These are phyloP conservation scores for Geranium rotundifolium DNA, from an alignment of 345 rosid species.

Conservation along the genomic window DNA sequence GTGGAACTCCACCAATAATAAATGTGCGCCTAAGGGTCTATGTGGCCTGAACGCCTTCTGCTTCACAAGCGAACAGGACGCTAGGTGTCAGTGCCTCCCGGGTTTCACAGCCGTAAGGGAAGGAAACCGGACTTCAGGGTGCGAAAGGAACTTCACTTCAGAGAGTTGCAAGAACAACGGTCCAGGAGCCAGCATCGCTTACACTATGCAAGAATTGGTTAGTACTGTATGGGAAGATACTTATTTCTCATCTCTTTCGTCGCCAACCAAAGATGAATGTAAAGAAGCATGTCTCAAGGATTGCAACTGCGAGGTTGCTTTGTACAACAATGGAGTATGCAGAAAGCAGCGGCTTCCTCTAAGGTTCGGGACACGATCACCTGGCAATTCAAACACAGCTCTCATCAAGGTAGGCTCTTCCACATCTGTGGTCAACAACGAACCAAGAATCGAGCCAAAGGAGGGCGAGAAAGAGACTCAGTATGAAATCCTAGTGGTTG, in stretches of 20 bases:
- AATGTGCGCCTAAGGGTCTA: slow-evolving; percentile 8
- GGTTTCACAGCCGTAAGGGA: slow-evolving; percentile 7
- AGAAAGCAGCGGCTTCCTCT: slow-evolving; percentile 15
- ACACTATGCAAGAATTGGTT: not conserved
- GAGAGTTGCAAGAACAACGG: slow-evolving; percentile 2
- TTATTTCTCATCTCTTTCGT: not conserved
- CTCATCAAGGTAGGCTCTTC: slow-evolving; percentile 6
- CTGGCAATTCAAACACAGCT: not conserved
- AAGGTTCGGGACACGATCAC: slow-evolving; percentile 8
- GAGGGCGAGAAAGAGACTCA: not conserved
- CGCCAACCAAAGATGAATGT: not conserved
- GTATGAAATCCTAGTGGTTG: not conserved
- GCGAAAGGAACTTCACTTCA: slow-evolving; percentile 2
- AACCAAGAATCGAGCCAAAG: not conserved
- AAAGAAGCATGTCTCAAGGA: slow-evolving; percentile 6
- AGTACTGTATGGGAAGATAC: slow-evolving; percentile 3
- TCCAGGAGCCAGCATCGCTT: not conserved
- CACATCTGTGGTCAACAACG: not conserved
- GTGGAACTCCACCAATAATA: slow-evolving; percentile 5
- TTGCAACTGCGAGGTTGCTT: slow-evolving; percentile 14
- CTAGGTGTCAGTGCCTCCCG: slow-evolving; percentile 13
- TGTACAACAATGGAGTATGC: slow-evolving; percentile 1
- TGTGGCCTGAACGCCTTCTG: slow-evolving; percentile 24
- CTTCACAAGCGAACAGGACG: not conserved
- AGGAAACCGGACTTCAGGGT: slow-evolving; percentile 8